Percentiles rank a stretch among this genome's conserved stretches.
Conservation (phyloP, 2,329 filamentous ascomycete species). For the Colletotrichum sp. region DNA sequence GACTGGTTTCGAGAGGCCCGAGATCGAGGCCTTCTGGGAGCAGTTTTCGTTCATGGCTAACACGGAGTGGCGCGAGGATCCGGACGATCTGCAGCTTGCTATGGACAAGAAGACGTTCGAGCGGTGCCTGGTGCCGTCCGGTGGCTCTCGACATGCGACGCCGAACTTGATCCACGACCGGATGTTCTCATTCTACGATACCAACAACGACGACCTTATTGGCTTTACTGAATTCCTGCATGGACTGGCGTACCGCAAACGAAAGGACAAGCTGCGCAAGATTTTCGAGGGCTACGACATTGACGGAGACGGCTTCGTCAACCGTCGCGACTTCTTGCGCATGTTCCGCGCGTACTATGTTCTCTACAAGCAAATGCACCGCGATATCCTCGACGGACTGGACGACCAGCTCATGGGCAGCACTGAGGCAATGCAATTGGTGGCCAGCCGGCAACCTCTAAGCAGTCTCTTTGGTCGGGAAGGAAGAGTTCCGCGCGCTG, state of each 20-base stretch:
- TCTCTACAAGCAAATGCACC: constrained; percentile 87
- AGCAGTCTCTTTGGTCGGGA: constrained; percentile 78
- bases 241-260: constrained; percentile 74
- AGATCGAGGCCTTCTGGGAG: constrained; percentile 93
- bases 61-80: constrained; percentile 82
- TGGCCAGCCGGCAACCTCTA: constrained; percentile 76
- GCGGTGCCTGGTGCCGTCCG: constrained; percentile 85
- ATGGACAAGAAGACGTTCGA: constrained; percentile 96
- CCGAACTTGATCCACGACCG: constrained; percentile 94
- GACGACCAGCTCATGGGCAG: constrained; percentile 81
- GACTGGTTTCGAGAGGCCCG: constrained; percentile 82
- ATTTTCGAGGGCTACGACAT: constrained; percentile 93
- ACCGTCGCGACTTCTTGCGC: constrained; percentile 84
- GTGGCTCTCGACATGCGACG: constrained; percentile 75
- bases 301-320: constrained; percentile 85
- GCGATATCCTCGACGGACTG: constrained; percentile 79
- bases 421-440: constrained; percentile 76
- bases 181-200: constrained; percentile 97
- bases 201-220: constrained; percentile 86
- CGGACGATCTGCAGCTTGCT: constrained; percentile 76
- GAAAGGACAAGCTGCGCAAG: constrained; percentile 71
- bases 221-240: constrained; percentile 91
- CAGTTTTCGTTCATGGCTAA: constrained; percentile 96
- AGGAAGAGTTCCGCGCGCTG: constrained; percentile 68
- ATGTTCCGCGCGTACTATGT: constrained; percentile 94